A percentile compares a stretch with the other conserved stretches of the same genome.
Conservation (phyloP, 2,329 filamentous ascomycete species). For the Ustilaginoidea virens region DNA sequence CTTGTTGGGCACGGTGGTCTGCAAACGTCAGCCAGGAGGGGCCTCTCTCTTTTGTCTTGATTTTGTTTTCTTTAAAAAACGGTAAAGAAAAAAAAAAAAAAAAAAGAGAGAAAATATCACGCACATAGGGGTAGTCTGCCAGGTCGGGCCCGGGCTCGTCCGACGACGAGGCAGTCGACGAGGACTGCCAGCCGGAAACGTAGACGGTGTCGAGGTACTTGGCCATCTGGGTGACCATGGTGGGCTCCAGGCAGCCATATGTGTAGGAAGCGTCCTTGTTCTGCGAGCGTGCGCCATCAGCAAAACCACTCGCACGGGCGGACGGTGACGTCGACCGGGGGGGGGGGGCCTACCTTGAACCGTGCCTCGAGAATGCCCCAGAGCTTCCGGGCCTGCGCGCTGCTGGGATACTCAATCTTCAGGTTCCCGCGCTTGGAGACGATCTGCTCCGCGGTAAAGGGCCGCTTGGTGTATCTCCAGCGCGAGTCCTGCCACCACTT, state of each 20-base stretch:
- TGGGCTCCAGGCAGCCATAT: slow-evolving; percentile 93
- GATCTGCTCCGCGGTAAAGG: slow-evolving; percentile 94
- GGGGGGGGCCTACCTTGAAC: slow-evolving; percentile 49
- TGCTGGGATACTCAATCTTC: slow-evolving; percentile 84
- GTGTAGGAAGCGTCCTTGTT: slow-evolving; percentile 79
- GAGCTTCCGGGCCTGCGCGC: slow-evolving; percentile 80
- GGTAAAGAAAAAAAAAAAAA: neutral
- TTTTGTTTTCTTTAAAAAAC: too few relatives aligned
- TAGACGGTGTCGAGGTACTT: slow-evolving; percentile 98
- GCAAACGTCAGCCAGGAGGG: neutral
- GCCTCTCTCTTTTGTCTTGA: too few relatives aligned
- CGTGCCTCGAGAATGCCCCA: slow-evolving; percentile 79
- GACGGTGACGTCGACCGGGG: too few relatives aligned
- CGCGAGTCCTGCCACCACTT: slow-evolving; percentile 86
- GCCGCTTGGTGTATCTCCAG: slow-evolving; percentile 84
- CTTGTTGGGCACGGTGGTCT: slow-evolving; percentile 98
- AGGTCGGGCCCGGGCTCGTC: slow-evolving; percentile 96
- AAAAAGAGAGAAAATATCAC: slow-evolving; percentile 13
- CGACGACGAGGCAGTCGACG: slow-evolving; percentile 84
- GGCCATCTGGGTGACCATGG: slow-evolving; percentile 98
- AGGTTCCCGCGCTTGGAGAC: slow-evolving; percentile 87
- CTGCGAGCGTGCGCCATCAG: too few relatives aligned
- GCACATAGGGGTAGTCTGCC: slow-evolving; percentile 87
- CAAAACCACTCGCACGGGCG: too few relatives aligned
- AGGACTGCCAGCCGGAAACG: slow-evolving; percentile 97